Evolutionary conservation across 139 green algal species (phyloP).

Genomic region (Chloropicon primus): DNA sequence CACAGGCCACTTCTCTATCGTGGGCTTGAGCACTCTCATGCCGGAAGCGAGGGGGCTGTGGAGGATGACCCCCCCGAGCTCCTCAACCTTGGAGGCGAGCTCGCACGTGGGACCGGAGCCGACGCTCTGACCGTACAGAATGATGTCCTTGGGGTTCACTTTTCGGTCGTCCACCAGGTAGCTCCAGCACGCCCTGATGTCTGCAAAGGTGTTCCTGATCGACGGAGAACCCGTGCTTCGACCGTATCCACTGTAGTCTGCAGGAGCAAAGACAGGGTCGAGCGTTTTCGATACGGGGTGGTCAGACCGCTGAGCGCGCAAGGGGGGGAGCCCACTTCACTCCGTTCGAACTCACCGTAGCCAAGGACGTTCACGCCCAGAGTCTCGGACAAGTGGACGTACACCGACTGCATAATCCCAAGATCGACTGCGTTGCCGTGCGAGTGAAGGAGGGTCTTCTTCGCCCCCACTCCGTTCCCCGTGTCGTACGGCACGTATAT

Average conservation of each 20-base stretch:
- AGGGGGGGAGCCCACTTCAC: too few species aligned
- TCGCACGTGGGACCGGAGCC: slow-evolving; percentile 52
- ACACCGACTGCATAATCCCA: slow-evolving; percentile 54
- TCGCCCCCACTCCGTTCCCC: not conserved
- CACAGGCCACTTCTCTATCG: slow-evolving; percentile 48
- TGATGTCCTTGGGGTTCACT: slow-evolving; percentile 33
- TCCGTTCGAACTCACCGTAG: too few species aligned
- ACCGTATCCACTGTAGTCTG: slow-evolving; percentile 73
- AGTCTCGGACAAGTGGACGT: not conserved
- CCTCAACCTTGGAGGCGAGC: slow-evolving; percentile 8
- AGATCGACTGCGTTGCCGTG: slow-evolving; percentile 91
- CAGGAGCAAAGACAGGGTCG: too few species aligned
- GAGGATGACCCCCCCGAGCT: slow-evolving; percentile 64
- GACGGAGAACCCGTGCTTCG: slow-evolving; percentile 25
- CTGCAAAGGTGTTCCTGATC: slow-evolving; percentile 39
- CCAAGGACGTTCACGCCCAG: not conserved
- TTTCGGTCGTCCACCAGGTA: slow-evolving; percentile 1
- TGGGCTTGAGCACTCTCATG: slow-evolving; percentile 71
- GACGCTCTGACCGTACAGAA: slow-evolving; percentile 83
- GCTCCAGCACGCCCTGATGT: not conserved
- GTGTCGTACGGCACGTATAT: not conserved
- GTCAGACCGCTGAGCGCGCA: too few species aligned
- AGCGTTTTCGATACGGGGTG: too few species aligned
- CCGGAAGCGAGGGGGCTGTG: slow-evolving; percentile 77
- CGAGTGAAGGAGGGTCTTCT: slow-evolving; percentile 63